These are phyloP conservation scores for Zymoseptoria tritici DNA, from an alignment of 2,329 filamentous ascomycete genomes.

Conservation along the genomic window DNA sequence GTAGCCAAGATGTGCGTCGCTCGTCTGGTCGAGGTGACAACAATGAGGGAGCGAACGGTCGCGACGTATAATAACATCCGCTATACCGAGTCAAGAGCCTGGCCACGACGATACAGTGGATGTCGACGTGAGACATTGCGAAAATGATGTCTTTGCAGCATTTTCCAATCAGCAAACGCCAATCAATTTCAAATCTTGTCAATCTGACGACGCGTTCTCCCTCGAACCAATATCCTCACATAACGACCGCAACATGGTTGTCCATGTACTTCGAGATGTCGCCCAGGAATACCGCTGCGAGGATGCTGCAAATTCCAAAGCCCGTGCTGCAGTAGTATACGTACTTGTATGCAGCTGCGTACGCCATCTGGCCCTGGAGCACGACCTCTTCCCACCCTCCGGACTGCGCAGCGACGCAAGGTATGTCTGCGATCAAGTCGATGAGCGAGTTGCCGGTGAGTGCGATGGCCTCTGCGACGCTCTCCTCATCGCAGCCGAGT, in stretches of 20 bases:
- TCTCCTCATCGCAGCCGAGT: slow-evolving; percentile 41
- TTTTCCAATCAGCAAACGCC: neutral
- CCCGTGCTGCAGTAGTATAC: slow-evolving; percentile 27
- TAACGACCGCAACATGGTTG: slow-evolving; percentile 40
- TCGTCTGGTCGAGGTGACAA: neutral
- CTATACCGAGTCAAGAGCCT: neutral
- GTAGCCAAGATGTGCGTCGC: neutral
- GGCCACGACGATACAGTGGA: neutral
- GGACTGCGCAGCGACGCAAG: slow-evolving; percentile 47
- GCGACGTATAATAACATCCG: neutral
- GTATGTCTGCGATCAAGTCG: slow-evolving; percentile 41
- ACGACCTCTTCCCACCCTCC: slow-evolving; percentile 22
- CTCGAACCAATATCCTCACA: slow-evolving; percentile 5
- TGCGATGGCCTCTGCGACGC: slow-evolving; percentile 41
- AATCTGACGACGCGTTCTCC: neutral
- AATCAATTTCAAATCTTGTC: neutral
- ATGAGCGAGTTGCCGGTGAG: slow-evolving; percentile 49
- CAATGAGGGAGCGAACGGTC: neutral
- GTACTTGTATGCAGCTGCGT: slow-evolving; percentile 23
- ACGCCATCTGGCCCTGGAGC: slow-evolving; percentile 22
- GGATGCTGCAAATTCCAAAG: slow-evolving; percentile 24
- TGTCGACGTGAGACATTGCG: neutral
- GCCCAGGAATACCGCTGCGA: slow-evolving; percentile 24
- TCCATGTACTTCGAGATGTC: slow-evolving; percentile 30
- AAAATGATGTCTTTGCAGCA: neutral